A percentile compares a stretch with the other conserved stretches of the same genome.
Evolutionary conservation across 2,329 filamentous ascomycete species (phyloP).

Genomic region (Talaromyces amestolkiae): DNA sequence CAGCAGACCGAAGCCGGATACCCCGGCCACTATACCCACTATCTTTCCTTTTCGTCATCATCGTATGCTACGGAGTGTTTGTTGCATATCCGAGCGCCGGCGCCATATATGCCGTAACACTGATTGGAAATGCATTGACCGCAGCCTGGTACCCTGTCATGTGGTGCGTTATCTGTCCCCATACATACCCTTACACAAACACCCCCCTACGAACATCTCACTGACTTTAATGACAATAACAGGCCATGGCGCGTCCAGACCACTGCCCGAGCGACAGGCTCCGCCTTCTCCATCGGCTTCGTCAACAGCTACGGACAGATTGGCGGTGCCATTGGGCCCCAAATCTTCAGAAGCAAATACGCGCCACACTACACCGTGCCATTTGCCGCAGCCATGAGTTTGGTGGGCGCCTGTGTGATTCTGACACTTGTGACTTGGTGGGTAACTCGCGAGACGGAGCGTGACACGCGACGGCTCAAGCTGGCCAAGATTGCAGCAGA

Average conservation of each 20-base stretch:
- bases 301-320: slow-evolving; percentile 53
- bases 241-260: slow-evolving; percentile 51
- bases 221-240: not conserved
- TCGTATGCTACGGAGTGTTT: slow-evolving; percentile 48
- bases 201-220: too few species aligned
- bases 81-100: slow-evolving; percentile 48
- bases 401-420: slow-evolving; percentile 45
- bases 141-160: slow-evolving; percentile 50
- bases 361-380: slow-evolving; percentile 47
- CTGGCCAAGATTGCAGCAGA: slow-evolving; percentile 42
- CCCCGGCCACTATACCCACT: slow-evolving; percentile 48
- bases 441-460: slow-evolving; percentile 46
- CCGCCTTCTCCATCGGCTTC: slow-evolving; percentile 52
- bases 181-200: too few species aligned
- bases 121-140: slow-evolving; percentile 46
- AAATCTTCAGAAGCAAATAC: slow-evolving; percentile 48
- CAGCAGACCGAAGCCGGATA: slow-evolving; percentile 44
- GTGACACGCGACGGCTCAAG: slow-evolving; percentile 47
- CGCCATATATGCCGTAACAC: slow-evolving; percentile 49
- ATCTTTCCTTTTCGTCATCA: slow-evolving; percentile 43
- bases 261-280: slow-evolving; percentile 47
- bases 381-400: slow-evolving; percentile 47
- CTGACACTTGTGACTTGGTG: slow-evolving; percentile 47
- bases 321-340: slow-evolving; percentile 49
- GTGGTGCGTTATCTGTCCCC: slow-evolving; percentile 34